phyloP scores from a whole-genome alignment of 2,329 filamentous ascomycete genomes.

The Fusarium sp. region DNA sequence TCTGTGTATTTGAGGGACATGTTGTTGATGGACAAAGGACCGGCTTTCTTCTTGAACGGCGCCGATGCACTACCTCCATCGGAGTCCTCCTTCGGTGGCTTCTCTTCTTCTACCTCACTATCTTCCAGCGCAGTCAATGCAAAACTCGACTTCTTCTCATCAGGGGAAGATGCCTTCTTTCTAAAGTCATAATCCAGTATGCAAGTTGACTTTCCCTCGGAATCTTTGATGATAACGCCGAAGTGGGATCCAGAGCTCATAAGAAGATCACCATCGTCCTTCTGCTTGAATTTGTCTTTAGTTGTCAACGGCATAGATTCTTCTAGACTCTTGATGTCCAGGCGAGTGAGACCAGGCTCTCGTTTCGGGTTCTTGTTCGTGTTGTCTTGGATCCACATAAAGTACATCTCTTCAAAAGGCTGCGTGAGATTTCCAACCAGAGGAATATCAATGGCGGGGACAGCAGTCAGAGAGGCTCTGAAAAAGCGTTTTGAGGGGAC shows the following conservation, averaged over 20 bases:
- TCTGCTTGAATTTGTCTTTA: constrained; percentile 24
- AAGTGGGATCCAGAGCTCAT: constrained; percentile 44
- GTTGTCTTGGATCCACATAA: constrained; percentile 49
- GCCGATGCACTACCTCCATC: constrained; percentile 17
- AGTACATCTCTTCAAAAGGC: constrained; percentile 52
- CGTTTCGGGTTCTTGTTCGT: not conserved
- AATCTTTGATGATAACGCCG: constrained; percentile 35
- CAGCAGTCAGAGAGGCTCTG: not conserved
- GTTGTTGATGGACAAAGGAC: constrained; percentile 51
- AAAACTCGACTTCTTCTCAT: fast-evolving
- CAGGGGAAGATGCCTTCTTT: constrained; percentile 1
- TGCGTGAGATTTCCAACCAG: constrained; percentile 48
- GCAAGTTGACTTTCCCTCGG: constrained; percentile 1
- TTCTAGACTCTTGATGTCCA: not conserved
- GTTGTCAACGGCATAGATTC: not conserved
- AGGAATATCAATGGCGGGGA: not conserved
- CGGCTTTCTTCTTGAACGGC: constrained; percentile 47
- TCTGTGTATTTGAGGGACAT: constrained; percentile 52
- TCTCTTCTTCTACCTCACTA: not conserved
- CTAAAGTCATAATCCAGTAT: constrained; percentile 46
- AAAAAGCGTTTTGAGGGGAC: not conserved
- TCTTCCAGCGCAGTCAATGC: not conserved
- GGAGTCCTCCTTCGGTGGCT: not conserved
- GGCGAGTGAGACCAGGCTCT: not conserved
- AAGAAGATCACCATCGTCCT: constrained; percentile 29